phyloP scores from a whole-genome alignment of 2,329 filamentous ascomycete genomes.

The Bretziella fagacearum region DNA sequence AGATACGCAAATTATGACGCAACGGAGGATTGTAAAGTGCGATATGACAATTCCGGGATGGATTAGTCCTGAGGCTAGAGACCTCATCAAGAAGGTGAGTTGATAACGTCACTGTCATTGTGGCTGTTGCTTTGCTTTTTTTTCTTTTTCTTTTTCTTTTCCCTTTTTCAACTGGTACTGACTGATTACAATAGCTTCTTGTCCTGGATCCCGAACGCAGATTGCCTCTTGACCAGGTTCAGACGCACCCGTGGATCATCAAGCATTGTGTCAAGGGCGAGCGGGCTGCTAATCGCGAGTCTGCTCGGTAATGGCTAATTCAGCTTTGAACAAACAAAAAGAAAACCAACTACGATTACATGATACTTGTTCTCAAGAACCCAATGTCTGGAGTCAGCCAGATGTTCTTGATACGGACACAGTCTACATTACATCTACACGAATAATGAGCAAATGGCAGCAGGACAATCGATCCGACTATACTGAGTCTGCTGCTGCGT shows the following conservation, averaged over 20 bases:
- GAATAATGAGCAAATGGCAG: no score
- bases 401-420: no score
- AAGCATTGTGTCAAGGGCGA: conserved; percentile 73
- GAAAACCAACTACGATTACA: neutral
- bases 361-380: no score
- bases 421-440: no score
- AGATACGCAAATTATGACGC: conserved; percentile 87
- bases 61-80: conserved; percentile 75
- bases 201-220: conserved; percentile 89
- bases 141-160: neutral
- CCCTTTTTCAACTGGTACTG: no score
- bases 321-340: neutral
- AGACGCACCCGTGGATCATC: conserved; percentile 86
- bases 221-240: conserved; percentile 74
- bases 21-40: conserved; percentile 67
- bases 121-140: no score
- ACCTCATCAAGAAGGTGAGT: conserved; percentile 80
- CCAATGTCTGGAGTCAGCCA: no score
- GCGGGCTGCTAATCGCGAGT: conserved; percentile 33
- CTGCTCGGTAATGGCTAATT: neutral
- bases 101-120: no score
- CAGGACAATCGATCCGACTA: no score
- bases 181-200: no score
- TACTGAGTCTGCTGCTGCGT: no score
- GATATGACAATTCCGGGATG: conserved; percentile 89